These are phyloP conservation scores for Saccharomyces eubayanus DNA, from an alignment of 805 yeast genomes.

Conservation along the genomic window DNA sequence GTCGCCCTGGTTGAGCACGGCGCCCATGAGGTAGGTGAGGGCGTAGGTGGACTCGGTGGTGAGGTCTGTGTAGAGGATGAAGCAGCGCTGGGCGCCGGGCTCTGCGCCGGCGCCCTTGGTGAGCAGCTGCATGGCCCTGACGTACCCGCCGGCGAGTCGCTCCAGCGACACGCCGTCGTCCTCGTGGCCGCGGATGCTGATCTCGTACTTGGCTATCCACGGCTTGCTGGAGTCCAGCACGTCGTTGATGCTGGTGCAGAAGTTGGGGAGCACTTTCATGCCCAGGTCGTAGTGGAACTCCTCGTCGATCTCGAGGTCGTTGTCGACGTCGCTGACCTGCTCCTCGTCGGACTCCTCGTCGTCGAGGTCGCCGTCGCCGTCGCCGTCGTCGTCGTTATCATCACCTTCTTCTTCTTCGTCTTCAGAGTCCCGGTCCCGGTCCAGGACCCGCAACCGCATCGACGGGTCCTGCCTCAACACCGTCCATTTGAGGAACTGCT, in stretches of 20 bases:
- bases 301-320: slow-evolving; percentile 27
- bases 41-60: slow-evolving; percentile 80
- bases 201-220: slow-evolving; percentile 25
- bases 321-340: slow-evolving; percentile 32
- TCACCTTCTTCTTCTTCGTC: slow-evolving; percentile 8
- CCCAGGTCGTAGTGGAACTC: slow-evolving; percentile 29
- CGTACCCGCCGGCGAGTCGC: slow-evolving; percentile 22
- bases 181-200: slow-evolving; percentile 26
- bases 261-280: slow-evolving; percentile 28
- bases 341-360: slow-evolving; percentile 35
- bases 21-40: slow-evolving; percentile 80
- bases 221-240: slow-evolving; percentile 27
- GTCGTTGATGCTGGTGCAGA: slow-evolving; percentile 20
- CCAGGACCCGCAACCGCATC: slow-evolving; percentile 40
- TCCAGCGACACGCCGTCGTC: slow-evolving; percentile 26
- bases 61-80: slow-evolving; percentile 70
- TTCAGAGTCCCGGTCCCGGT: slow-evolving; percentile 12
- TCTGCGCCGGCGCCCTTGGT: slow-evolving; percentile 10
- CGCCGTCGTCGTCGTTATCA: slow-evolving; percentile 38
- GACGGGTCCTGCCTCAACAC: slow-evolving; percentile 69
- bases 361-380: slow-evolving; percentile 33
- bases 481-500: slow-evolving; percentile 49
- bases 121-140: slow-evolving; percentile 18
- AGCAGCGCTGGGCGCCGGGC: slow-evolving; percentile 36
- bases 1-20: slow-evolving; percentile 74